These are phyloP conservation scores for Phlebiopsis gigantea DNA, from an alignment of 768 basidiomycete genomes.

Conservation along the genomic window DNA sequence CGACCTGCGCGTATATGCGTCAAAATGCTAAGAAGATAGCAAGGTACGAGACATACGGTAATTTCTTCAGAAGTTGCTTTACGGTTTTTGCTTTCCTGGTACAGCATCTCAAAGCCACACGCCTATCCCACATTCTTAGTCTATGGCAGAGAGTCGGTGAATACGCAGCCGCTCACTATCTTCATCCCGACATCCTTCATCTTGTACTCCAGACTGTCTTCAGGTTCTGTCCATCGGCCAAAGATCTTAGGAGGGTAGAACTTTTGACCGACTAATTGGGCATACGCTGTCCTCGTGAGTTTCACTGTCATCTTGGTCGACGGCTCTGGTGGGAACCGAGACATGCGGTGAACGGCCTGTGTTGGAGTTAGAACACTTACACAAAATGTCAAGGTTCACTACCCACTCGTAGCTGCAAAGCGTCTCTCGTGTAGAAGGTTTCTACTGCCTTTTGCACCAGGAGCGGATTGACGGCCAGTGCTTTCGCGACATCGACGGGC, in stretches of 20 bases:
- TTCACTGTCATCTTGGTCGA: constrained; percentile 55
- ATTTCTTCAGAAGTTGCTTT: background rate
- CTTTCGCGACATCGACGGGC: constrained; percentile 73
- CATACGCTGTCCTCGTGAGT: constrained; percentile 90
- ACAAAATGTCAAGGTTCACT: background rate
- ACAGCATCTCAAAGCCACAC: constrained; percentile 96
- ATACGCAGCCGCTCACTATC: constrained; percentile 47
- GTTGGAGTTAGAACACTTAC: background rate
- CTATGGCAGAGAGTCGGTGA: background rate
- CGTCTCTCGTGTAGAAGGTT: constrained; percentile 94
- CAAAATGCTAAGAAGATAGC: background rate
- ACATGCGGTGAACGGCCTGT: constrained; percentile 85
- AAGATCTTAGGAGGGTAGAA: constrained; percentile 92
- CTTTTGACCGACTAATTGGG: constrained; percentile 86
- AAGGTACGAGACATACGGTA: background rate
- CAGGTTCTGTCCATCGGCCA: constrained; percentile 59
- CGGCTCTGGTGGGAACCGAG: constrained; percentile 77
- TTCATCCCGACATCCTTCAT: constrained; percentile 92
- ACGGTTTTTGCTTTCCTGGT: constrained; percentile 63
- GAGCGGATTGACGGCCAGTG: constrained; percentile 54
- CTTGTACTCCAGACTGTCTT: constrained; percentile 64
- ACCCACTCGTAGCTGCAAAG: constrained; percentile 73
- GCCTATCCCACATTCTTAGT: constrained; percentile 41
- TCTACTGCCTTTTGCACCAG: constrained; percentile 86
- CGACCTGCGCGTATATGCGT: constrained; percentile 34